These are phyloP conservation scores for Microstegium vimineum DNA, from an alignment of 176 grass and related monocot genomes.

Conservation along the genomic window DNA sequence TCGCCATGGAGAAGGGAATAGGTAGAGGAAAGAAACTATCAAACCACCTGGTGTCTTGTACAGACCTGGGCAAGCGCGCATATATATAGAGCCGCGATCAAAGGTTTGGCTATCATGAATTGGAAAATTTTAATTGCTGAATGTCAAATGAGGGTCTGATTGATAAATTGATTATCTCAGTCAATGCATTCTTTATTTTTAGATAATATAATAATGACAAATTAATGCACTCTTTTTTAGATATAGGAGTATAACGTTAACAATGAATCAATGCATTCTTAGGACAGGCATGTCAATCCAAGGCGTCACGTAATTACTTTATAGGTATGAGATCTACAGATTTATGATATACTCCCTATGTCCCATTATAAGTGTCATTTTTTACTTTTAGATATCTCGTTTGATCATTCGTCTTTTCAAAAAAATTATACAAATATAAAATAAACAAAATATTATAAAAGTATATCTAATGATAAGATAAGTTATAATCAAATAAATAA, in stretches of 20 bases:
- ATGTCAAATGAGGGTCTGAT: neutral
- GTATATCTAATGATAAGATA: too few relatives aligned
- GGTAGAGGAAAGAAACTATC: neutral
- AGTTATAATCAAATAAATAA: too few relatives aligned
- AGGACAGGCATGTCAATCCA: neutral
- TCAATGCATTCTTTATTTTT: neutral
- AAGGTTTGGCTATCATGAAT: neutral
- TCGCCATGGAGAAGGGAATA: neutral
- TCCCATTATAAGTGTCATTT: too few relatives aligned
- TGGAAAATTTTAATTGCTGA: neutral
- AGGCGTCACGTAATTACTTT: too few relatives aligned
- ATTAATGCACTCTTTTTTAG: neutral
- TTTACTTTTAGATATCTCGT: too few relatives aligned
- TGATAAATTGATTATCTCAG: neutral
- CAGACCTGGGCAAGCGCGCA: neutral
- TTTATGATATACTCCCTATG: too few relatives aligned
- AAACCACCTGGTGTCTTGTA: neutral
- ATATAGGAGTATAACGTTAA: neutral
- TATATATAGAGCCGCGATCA: neutral
- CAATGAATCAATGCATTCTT: neutral
- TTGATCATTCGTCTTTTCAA: too few relatives aligned
- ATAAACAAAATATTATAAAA: too few relatives aligned
- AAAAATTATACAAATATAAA: too few relatives aligned
- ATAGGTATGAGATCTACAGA: too few relatives aligned
- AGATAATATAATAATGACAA: neutral